phyloP scores from a whole-genome alignment of 1,284 basidiomycete species.

The Termitomyces sp. region DNA sequence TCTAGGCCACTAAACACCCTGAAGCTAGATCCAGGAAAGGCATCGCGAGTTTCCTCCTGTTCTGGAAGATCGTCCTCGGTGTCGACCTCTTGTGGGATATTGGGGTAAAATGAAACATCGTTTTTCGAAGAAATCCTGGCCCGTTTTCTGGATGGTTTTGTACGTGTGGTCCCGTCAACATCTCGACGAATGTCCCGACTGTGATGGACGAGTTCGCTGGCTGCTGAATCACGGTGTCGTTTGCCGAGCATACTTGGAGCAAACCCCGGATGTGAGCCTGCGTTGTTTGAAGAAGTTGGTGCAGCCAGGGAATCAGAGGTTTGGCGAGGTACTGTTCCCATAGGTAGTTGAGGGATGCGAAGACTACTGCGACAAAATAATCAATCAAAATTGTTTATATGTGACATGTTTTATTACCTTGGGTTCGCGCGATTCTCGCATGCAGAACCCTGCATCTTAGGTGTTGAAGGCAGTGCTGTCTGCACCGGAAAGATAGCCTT shows the following conservation, averaged over 20 bases:
- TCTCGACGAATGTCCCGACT: conserved; percentile 30
- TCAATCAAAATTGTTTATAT: neutral
- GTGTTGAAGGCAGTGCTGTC: conserved; percentile 18
- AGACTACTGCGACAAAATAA: neutral
- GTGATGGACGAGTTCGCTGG: conserved; percentile 38
- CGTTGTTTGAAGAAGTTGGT: neutral
- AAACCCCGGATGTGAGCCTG: conserved; percentile 31
- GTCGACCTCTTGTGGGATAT: neutral
- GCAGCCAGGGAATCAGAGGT: neutral
- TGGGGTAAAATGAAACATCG: neutral
- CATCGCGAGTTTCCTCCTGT: conserved; percentile 4
- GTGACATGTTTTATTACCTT: conserved; percentile 8
- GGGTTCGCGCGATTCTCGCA: conserved; percentile 6
- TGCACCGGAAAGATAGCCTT: conserved; percentile 12
- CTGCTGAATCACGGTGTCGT: conserved; percentile 47
- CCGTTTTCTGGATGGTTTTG: conserved; percentile 50
- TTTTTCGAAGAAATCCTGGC: conserved; percentile 23
- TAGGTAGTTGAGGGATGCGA: neutral
- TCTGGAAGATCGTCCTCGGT: conserved; percentile 3
- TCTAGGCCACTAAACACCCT: conserved; percentile 39
- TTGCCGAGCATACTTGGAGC: conserved; percentile 52
- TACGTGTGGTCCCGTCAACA: conserved; percentile 32
- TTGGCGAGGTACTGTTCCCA: neutral
- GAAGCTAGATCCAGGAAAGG: conserved; percentile 31
- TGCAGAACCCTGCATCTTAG: conserved; percentile 17